A percentile compares a stretch with the other conserved stretches of the same genome.
Conservation (phyloP, 2,329 filamentous ascomycete genomes). For the Bimuria novae-zelandiae region DNA sequence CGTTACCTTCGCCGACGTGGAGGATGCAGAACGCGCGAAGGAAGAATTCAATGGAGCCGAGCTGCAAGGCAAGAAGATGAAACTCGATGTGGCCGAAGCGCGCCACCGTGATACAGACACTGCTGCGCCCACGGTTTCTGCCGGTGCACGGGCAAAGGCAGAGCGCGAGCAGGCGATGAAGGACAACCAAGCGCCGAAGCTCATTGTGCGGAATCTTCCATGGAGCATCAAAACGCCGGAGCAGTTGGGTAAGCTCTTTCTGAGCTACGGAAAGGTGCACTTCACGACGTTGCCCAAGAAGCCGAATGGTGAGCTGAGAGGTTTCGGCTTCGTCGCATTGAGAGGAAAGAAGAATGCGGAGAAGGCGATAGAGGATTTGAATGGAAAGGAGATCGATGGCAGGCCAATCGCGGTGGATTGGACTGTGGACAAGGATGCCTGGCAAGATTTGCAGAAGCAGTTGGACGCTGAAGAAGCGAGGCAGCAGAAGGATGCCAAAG, state of each 20-base stretch:
- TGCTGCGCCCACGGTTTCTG: constrained; percentile 40
- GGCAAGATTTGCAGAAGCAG: constrained; percentile 65
- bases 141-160: constrained; percentile 63
- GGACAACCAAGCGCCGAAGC: constrained; percentile 71
- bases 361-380: constrained; percentile 80
- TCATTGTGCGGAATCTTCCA: constrained; percentile 91
- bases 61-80: constrained; percentile 80
- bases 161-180: constrained; percentile 67
- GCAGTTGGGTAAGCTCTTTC: constrained; percentile 78
- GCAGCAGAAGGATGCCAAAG: constrained; percentile 45
- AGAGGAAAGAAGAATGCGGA: constrained; percentile 89
- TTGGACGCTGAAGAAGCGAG: constrained; percentile 44
- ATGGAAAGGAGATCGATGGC: constrained; percentile 88
- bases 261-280: constrained; percentile 89
- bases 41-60: constrained; percentile 78
- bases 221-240: constrained; percentile 92
- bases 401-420: constrained; percentile 91
- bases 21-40: constrained; percentile 82
- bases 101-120: constrained; percentile 67
- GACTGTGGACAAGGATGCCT: constrained; percentile 90
- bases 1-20: constrained; percentile 92
- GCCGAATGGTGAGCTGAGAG: constrained; percentile 69
- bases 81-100: constrained; percentile 85
- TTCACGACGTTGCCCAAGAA: constrained; percentile 81
- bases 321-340: constrained; percentile 92